A percentile compares a stretch with the other conserved stretches of the same genome.
Conservation (phyloP, 1,284 basidiomycete species). For the Meira miltonrushii region DNA sequence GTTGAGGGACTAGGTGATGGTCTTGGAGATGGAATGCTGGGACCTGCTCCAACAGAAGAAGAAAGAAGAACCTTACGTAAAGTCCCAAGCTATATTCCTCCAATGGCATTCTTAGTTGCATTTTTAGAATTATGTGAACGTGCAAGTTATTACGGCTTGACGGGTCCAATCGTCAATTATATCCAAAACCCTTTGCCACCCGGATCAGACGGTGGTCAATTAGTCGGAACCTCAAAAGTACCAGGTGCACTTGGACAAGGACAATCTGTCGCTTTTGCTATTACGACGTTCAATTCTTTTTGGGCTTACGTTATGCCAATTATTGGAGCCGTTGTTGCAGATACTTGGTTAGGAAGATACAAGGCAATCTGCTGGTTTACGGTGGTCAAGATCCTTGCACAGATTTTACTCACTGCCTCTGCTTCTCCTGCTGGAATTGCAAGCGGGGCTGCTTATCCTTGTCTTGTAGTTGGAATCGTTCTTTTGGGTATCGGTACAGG, state of each 20-base stretch:
- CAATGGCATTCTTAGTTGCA: constrained; percentile 41
- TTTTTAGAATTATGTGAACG: constrained; percentile 51
- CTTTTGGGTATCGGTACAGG: constrained; percentile 61
- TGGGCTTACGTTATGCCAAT: constrained; percentile 47
- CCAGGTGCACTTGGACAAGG: constrained; percentile 47
- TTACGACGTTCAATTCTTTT: constrained; percentile 49
- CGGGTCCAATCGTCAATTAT: constrained; percentile 46
- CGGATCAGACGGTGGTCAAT: constrained; percentile 30
- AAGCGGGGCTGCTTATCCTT: constrained; percentile 56
- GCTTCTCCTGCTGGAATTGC: constrained; percentile 66
- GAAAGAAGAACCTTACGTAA: constrained; percentile 40
- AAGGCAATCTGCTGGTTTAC: constrained; percentile 55
- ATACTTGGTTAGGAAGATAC: constrained; percentile 55
- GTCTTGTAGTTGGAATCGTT: constrained; percentile 57
- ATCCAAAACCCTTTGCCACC: constrained; percentile 40
- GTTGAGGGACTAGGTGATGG: too few relatives aligned
- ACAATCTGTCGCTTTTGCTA: constrained; percentile 41
- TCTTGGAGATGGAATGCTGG: too few relatives aligned
- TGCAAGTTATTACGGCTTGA: constrained; percentile 39
- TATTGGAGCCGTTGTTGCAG: constrained; percentile 52
- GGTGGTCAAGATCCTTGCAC: constrained; percentile 55
- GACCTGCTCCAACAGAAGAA: constrained; percentile 23
- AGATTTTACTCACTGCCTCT: constrained; percentile 69
- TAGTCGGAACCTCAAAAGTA: constrained; percentile 9
- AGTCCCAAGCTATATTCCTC: constrained; percentile 39